Base-by-base conservation (phyloP, 1,139 yeast species). In the Pneumocystis murina region DNA sequence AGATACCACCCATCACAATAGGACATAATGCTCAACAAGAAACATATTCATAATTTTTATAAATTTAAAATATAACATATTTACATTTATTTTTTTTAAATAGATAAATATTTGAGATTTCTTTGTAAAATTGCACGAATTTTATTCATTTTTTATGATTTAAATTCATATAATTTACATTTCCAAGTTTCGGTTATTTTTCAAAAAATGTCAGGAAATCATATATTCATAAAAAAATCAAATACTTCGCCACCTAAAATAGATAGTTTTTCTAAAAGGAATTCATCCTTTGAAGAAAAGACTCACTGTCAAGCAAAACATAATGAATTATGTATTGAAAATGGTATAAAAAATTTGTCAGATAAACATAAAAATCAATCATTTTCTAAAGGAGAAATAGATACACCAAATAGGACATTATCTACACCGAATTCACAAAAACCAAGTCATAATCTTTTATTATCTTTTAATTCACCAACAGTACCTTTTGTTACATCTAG, bases 1-100 rank as follows among this genome's bases (percentile, higher is more conserved):
- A 61, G 24, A 61, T 40, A 38, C 64, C 62, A 14, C 60, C 60
- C 14, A 48, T 48, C 20, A 12, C 55, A 2, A 28, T 48, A 16
- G 55, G 55, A 24, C 55, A 48, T 24, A 48, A 20, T 24, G n/a
- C n/a, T 48, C 33, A 48, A 24, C 55, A 48, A 48, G 55, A 48
- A 48, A 24, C n/a, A 8, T 48, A 48, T 48, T 48, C 33, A 24
- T 43, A 43, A 20, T 24, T 48, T 33, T 48, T 48, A 20, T 48
- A 14, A 24, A 48, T 24, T 24, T 48, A 48, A 48, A 24, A 24
- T 48, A 5, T n/a, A 24, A 48, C 24, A 48, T 24, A 2, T 8
- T 24, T 48, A 24, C 8, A 43, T 20, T 20, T 20, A 20, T 16
- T 40, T 14, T n/a, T 39, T 40, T 16, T n/a, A 41, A 41, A 10